A percentile compares a stretch with the other conserved stretches of the same genome.
Conservation (phyloP, 345 rosid genomes). For the Rubroshorea leprosula region DNA sequence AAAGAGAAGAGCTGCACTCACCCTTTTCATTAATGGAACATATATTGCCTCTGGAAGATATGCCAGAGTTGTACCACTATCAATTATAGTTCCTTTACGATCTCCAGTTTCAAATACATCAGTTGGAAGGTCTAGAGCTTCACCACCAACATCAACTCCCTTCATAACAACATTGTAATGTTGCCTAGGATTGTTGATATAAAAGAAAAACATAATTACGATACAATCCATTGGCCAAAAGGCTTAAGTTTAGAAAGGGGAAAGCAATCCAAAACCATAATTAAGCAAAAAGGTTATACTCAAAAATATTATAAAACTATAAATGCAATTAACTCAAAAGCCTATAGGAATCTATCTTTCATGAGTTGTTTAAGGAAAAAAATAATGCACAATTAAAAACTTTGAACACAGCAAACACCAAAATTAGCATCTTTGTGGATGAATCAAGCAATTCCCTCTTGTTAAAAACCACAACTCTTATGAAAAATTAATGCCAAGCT, state of each 20-base stretch:
- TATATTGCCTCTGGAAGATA: conserved; percentile 63
- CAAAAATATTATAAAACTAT: too few relatives aligned
- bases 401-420: too few relatives aligned
- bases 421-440: too few relatives aligned
- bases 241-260: not conserved
- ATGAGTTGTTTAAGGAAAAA: too few relatives aligned
- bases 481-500: too few relatives aligned
- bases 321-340: not conserved
- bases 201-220: conserved; percentile 16
- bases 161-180: conserved; percentile 79
- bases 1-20: conserved; percentile 7
- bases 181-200: conserved; percentile 39
- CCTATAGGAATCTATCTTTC: not conserved
- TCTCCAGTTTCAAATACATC: conserved; percentile 38
- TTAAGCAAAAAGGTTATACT: too few relatives aligned
- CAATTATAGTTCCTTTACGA: conserved; percentile 60
- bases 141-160: conserved; percentile 64
- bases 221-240: not conserved
- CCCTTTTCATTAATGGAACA: conserved; percentile 47
- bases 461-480: too few relatives aligned
- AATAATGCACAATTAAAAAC: too few relatives aligned
- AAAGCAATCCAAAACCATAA: not conserved
- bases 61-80: conserved; percentile 93
- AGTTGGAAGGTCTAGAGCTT: conserved; percentile 47
- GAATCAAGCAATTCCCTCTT: too few relatives aligned